Evolutionary conservation across 441 rosid genomes (phyloP), one percentile per base, ranked within the genome.

Genomic region (Flueggea neowawraea): DNA sequence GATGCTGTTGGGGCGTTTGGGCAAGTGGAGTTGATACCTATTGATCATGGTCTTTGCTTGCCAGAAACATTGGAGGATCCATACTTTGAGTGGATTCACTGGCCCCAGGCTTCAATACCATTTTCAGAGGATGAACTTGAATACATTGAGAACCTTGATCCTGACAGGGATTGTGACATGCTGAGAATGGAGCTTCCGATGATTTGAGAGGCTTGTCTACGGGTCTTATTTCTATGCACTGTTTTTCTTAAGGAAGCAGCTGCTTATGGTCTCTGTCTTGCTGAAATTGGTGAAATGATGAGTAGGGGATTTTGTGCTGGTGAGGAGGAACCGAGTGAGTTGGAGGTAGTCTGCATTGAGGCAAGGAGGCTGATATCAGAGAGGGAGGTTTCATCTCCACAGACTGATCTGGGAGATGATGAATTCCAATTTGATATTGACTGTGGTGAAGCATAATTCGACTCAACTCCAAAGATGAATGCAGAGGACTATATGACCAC

Each of bases 241-340:
- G 13, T 75, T 54, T 81, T 81, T 69, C 81, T 81, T 68, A 75
- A 78, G 72, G 81, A 70, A 62, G 85, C 85, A 47, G 85, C 77
- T 14, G 63, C 64, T 41, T 58, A 39, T 33, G 83, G 81, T 64
- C 78, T 81, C 16, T 78, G 81, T 55, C 83, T 81, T 53, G 81
- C 83, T 58, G 83, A 78, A 68, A 81, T 81, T 47, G 85, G 85
- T 57, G 83, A 81, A 64, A 81, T 81, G 85, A 78, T 81, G 85
- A 81, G 73, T 58, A 62, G 85, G 63, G 83, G 78, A 54, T 78
- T 81, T 51, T 83, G 76, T 31, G 58, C 73, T 54, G 79, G 78
- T 8, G 81, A 72, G 70, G 85, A 78, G 75, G 81, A 81, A 61
- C 85, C 85, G 6, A 81, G 85, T 66, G 85, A 76, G 15, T 77